Percentiles rank a stretch among this genome's conserved stretches.
Conservation (phyloP, 306 rosid species). For the Prosopis cineraria region DNA sequence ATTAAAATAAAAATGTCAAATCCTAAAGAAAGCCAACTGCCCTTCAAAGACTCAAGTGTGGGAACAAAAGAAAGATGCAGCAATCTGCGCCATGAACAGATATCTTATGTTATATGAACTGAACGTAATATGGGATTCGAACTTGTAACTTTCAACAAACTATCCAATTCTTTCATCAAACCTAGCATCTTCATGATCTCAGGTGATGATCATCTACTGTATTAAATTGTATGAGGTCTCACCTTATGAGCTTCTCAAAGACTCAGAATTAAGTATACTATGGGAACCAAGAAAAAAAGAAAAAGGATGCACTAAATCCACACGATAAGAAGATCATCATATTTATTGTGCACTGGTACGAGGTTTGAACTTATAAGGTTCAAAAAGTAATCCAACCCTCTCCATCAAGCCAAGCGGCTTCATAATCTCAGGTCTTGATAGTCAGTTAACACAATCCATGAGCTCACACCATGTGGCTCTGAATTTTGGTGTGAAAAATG, state of each 20-base stretch:
- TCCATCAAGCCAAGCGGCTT: background rate
- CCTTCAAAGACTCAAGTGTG: background rate
- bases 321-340: background rate
- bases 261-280: background rate
- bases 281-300: background rate
- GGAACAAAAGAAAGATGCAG: background rate
- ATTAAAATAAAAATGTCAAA: background rate
- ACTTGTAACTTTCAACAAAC: background rate
- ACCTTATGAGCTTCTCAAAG: conserved; percentile 2
- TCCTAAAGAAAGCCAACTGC: background rate
- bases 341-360: background rate
- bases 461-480: too few relatives aligned
- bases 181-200: background rate
- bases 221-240: background rate
- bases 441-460: too few relatives aligned
- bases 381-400: background rate
- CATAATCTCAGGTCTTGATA: too few relatives aligned
- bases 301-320: background rate
- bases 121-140: background rate
- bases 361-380: background rate
- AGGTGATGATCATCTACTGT: background rate
- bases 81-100: background rate
- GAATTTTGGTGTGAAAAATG: background rate
- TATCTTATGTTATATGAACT: background rate
- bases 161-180: background rate